Evolutionary conservation across 768 basidiomycete genomes (phyloP), one percentile per base, ranked within the genome.

Genomic region (Pisolithus tinctorius): DNA sequence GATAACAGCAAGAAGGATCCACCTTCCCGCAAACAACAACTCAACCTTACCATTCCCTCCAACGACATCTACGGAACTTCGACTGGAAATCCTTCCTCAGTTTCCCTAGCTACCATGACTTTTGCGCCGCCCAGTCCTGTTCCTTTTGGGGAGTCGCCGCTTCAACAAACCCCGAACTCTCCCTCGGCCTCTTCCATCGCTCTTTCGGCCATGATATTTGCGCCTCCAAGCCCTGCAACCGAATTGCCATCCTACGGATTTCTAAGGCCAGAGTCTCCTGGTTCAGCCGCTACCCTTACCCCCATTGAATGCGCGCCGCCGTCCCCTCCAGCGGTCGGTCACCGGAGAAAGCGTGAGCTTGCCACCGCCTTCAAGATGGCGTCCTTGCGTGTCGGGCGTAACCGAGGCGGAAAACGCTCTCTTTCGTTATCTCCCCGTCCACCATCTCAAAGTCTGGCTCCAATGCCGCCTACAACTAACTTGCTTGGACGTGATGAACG

Each of bases 401-500:
- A 42, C 23, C 55, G 54, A 23, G 26, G 58, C 8, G 55, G 52
- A 20, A 68, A 64, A 48, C 65, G 68, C 6, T 62, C 68, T 14
- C 27, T 57, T 14, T 69, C 63, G 2, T 47, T 61, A 34, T 69
- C 67, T n/a, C 67, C 69, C 4, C 56, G 49, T 14, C 55, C 58
- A 20, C 26, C 47, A 23, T 56, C 52, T 29, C 36, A 52, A 17
- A 14, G 42, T 2, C 45, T 49, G 20, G 55, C 55, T n/a, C 47
- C 64, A 20, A 68, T 78, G 20, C 84, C 85, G 0, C 79, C 82
- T 1, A 86, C 85, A 3, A 82, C 81, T 4, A 90, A 91, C 66
- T 68, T 75, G 55, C 81, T 89, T 44, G 72, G 73, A 55, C 69
- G 81, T 16, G 72, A 75, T 10, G 81, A 86, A 56, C 86, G 89